Conservation (phyloP, 2,329 filamentous ascomycete genomes). For the Cucurbitaria berberidis region DNA sequence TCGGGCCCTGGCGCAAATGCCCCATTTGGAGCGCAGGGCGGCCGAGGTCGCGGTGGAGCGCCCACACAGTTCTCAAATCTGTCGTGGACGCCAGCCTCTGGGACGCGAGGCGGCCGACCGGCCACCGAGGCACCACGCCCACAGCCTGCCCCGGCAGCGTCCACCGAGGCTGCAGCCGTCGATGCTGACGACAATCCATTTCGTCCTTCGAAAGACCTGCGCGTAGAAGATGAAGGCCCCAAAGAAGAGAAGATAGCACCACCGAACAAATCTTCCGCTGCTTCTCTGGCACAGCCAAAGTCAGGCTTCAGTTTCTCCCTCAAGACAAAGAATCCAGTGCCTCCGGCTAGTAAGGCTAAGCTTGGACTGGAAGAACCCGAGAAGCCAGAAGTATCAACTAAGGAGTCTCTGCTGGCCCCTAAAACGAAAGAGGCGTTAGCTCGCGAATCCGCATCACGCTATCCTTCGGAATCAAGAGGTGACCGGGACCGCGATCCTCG, state of each 20-base stretch:
- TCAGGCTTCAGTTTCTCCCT: conserved; percentile 86
- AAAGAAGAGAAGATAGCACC: conserved; percentile 62
- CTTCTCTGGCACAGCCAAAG: conserved; percentile 59
- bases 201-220: conserved; percentile 68
- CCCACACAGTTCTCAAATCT: conserved; percentile 66
- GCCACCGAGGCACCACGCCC: conserved; percentile 47
- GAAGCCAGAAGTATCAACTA: conserved; percentile 40
- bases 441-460: conserved; percentile 29
- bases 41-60: conserved; percentile 60
- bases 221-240: conserved; percentile 66
- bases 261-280: conserved; percentile 57
- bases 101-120: conserved; percentile 59
- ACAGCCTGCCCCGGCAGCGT: conserved; percentile 21
- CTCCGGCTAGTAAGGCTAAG: conserved; percentile 59
- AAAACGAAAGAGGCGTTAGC: conserved; percentile 47
- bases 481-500: conserved; percentile 34
- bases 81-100: conserved; percentile 71
- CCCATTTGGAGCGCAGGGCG: conserved; percentile 50
- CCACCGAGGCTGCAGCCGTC: conserved; percentile 41
- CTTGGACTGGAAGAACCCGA: conserved; percentile 52
- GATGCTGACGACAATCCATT: conserved; percentile 67
- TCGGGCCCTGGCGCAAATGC: conserved; percentile 50
- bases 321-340: conserved; percentile 71
- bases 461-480: conserved; percentile 27
- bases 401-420: conserved; percentile 50